A percentile compares a stretch with the other conserved stretches of the same genome.
These are phyloP conservation scores for Taiwanofungus camphoratus DNA, from an alignment of 1,284 basidiomycete species.

Conservation along the genomic window DNA sequence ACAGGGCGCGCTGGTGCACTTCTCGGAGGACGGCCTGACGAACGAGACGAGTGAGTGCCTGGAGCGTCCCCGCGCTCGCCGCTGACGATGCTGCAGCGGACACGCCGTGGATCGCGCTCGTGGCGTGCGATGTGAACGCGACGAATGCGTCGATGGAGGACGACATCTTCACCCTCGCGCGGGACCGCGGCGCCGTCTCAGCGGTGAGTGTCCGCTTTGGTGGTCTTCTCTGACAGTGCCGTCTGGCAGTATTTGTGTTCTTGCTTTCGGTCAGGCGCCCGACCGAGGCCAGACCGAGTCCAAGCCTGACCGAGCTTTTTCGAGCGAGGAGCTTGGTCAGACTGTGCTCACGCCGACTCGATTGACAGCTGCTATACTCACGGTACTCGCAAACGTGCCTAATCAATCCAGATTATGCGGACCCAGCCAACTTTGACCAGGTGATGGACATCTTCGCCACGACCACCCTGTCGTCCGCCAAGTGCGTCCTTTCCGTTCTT, in stretches of 20 bases:
- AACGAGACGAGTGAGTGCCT: slow-evolving; percentile 29
- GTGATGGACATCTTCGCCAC: slow-evolving; percentile 79
- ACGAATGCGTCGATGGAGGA: slow-evolving; percentile 49
- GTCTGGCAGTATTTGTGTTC: not conserved
- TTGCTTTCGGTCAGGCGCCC: too few species aligned
- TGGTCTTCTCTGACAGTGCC: slow-evolving; percentile 1
- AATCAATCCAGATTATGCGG: slow-evolving; percentile 66
- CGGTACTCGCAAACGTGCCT: slow-evolving; percentile 64
- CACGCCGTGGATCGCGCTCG: slow-evolving; percentile 86
- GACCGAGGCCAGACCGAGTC: too few species aligned
- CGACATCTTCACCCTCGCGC: slow-evolving; percentile 79
- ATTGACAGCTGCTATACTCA: slow-evolving; percentile 68
- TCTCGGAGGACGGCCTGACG: slow-evolving; percentile 46
- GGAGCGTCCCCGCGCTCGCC: not conserved
- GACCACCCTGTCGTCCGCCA: slow-evolving; percentile 38
- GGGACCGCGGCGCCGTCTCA: slow-evolving; percentile 71
- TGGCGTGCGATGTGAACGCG: slow-evolving; percentile 75
- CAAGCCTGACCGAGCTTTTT: too few species aligned
- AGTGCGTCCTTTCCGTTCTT: slow-evolving; percentile 24
- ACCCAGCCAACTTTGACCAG: slow-evolving; percentile 61
- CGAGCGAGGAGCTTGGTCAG: too few species aligned
- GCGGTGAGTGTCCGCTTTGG: slow-evolving; percentile 55
- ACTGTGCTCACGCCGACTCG: not conserved
- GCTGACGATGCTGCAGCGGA: slow-evolving; percentile 37
- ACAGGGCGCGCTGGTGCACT: slow-evolving; percentile 77